A percentile compares a stretch with the other conserved stretches of the same genome.
These are phyloP conservation scores for Cryphonectria carpinicola DNA, from an alignment of 2,329 filamentous ascomycete genomes.

Conservation along the genomic window DNA sequence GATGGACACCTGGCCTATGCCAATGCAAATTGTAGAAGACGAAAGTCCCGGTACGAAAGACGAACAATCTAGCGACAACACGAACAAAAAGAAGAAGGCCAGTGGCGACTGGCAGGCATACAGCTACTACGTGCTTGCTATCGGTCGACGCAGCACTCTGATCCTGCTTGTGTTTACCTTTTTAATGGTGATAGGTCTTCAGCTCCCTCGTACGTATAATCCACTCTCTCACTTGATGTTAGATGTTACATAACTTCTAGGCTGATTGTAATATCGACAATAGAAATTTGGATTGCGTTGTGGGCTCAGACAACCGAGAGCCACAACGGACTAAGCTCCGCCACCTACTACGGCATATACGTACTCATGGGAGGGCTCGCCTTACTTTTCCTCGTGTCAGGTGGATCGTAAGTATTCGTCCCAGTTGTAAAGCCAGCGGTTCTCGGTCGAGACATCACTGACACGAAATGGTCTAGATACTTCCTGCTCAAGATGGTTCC, in stretches of 20 bases:
- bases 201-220: neutral
- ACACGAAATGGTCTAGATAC: neutral
- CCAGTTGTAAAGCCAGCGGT: neutral
- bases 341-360: neutral
- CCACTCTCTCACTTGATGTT: neutral
- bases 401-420: neutral
- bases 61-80: neutral
- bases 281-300: neutral
- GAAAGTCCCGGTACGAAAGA: too few relatives aligned
- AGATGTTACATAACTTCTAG: neutral
- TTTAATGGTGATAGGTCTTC: neutral
- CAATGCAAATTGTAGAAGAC: neutral
- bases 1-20: neutral
- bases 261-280: neutral
- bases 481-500: neutral
- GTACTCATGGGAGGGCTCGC: neutral
- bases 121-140: neutral
- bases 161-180: neutral
- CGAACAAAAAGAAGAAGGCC: neutral
- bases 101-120: neutral
- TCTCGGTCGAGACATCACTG: neutral
- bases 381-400: neutral
- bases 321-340: neutral
- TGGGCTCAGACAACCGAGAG: neutral
- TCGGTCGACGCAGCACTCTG: neutral